Evolutionary conservation across 2,329 filamentous ascomycete genomes (phyloP), one percentile per base, ranked within the genome.

Genomic region (Aschersonia sp.): DNA sequence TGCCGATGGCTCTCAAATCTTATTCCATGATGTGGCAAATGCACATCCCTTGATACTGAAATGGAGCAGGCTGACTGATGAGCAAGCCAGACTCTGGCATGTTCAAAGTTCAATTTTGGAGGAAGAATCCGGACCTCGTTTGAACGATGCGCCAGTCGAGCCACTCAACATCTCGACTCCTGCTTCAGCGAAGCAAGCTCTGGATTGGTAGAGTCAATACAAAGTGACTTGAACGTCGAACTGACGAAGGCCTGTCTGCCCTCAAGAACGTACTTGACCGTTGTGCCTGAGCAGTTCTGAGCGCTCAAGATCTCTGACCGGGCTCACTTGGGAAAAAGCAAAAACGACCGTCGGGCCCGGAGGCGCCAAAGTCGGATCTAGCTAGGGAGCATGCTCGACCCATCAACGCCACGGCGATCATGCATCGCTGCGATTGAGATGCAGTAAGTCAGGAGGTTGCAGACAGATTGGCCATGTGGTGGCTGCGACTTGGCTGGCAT

Each of bases 11-110:
- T 60, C 55, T 43, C 71, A 72, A 6, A 62, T 75, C 1, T 63
- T 78, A 4, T 81, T 84, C 54, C 61, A 68, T 39, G 73, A 82
- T 57, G 75, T 88, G 43, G 83, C 82, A 1, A 68, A 66, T 40
- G 73, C 76, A 30, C 85, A 89, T 63, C 85, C 85, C 39, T 54
- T 87, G 45, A 60, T 88, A 40, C 62, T 55, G 49, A 79, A 72
- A 60, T 89, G 85, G 85, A 67, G 67, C 35, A 57, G 12, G 5
- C 52, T 60, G 29, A 55, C 62, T 30, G 58, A 65, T 12, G 55
- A 57, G 45, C 60, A 65, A 50, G 47, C 63, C 14, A 48, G 47
- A 42, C 32, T 54, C 44, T 68, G 64, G 66, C 56, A 57, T 42
- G 62, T 68, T 50, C 53, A 65, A 35, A 50, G 54, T 37, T 50